Base-by-base conservation (phyloP, 2,329 filamentous ascomycete species). In the Tolypocladium amazonense region DNA sequence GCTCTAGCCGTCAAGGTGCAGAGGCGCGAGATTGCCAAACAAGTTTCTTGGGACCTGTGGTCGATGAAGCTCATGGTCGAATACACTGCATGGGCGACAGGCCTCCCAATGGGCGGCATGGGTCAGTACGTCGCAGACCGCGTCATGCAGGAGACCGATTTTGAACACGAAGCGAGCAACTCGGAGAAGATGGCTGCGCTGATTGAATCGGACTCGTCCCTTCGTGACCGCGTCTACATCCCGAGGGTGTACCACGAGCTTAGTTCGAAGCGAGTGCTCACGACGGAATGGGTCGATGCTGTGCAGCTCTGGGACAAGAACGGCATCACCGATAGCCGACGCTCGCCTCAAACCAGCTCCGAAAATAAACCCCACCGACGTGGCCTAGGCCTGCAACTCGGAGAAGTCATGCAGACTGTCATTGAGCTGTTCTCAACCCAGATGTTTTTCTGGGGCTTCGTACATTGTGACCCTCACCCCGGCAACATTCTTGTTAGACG, bases 231-330 rank as follows among this genome's bases (percentile, higher is more conserved):
- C 18, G 85, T 88, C 1, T 88, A 88, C 68, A 83, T 89, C n/a
- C 86, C 86, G 0, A 77, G 81, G 52, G 79, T 87, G 9, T 86
- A 86, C 67, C 77, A 79, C 25, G 83, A 87, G 54, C 53, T 62
- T 12, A 84, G 77, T 61, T 85, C 82, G 35, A 84, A 78, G 66
- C 78, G 86, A 7, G 81, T 89, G 61, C 85, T 89, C 83, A 88
- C 85, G 0, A 84, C 86, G 1, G 86, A 89, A 68, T 89, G 86
- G 86, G 84, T 89, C 53, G 85, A 89, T 67, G 86, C 86, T 14
- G 79, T 87, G 2, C 77, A 84, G 0, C 73, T 89, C 6, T 88
- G 85, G 84, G 85, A 88, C 61, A 87, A 87, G 62, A 81, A 87
- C 58, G 76, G 80, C 57, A 82, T 88, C 65, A 82, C 80, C 1